A percentile compares a stretch with the other conserved stretches of the same genome.
These are phyloP conservation scores for Saccharomyces eubayanus DNA, from an alignment of 805 yeast genomes.

Conservation along the genomic window DNA sequence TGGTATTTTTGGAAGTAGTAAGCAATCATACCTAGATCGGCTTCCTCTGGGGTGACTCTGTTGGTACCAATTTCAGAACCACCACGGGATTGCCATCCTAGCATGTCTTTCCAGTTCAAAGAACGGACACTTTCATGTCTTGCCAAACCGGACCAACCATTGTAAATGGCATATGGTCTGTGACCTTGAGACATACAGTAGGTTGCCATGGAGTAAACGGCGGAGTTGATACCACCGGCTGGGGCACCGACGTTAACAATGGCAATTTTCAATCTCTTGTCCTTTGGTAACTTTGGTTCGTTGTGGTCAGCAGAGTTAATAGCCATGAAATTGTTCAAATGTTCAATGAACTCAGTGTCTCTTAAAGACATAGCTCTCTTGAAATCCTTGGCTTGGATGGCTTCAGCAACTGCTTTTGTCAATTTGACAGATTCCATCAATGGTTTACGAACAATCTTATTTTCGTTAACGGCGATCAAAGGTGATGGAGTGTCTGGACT, in stretches of 20 bases:
- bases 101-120: constrained; percentile 60
- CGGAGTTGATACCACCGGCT: constrained; percentile 69
- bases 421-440: constrained; percentile 64
- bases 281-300: constrained; percentile 48
- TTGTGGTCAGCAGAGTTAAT: constrained; percentile 61
- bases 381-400: constrained; percentile 58
- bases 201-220: constrained; percentile 66
- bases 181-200: constrained; percentile 73
- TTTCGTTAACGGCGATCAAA: constrained; percentile 65
- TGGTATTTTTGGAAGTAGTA: constrained; percentile 60
- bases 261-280: constrained; percentile 53
- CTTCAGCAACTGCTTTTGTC: constrained; percentile 65
- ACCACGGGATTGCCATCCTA: constrained; percentile 65
- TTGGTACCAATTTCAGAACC: constrained; percentile 82
- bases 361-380: constrained; percentile 62
- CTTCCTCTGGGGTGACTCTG: constrained; percentile 56
- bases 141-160: constrained; percentile 67
- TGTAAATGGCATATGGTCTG: constrained; percentile 58
- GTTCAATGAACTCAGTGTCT: constrained; percentile 63
- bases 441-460: constrained; percentile 58
- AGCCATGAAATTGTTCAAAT: constrained; percentile 52
- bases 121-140: constrained; percentile 53
- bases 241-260: constrained; percentile 75
- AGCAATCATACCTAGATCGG: constrained; percentile 63
- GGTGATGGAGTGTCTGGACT: constrained; percentile 72